Evolutionary conservation across 78 protist species (phyloP), one percentile per base, ranked within the genome.

Genomic region (Dictyostelium brefeldianum): DNA sequence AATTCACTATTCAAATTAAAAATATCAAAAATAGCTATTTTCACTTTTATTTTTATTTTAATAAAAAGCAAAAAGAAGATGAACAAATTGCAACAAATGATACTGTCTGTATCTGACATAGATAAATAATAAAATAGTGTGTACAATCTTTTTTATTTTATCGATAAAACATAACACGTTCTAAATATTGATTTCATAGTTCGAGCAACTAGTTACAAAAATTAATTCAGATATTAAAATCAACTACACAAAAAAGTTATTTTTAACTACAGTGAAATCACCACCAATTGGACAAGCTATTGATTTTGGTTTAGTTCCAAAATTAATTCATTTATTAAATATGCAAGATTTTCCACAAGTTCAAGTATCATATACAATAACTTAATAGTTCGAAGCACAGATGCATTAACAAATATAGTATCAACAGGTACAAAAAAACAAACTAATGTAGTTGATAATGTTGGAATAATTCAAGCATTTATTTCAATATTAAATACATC

Each of bases 351-450:
- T 56, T 57, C 98, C 97, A 4, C 64, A 70, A 62, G 81, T 97
- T 25, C 98, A 98, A 78, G 83, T 36, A 78, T 54, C 12, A 8
- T 41, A 48, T 10, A 48, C 12, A 48, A 17, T 91, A 12, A 65
- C 53, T 14, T 43, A 41, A 3, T 75, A 78, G 96, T 90, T 95
- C 70, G 99, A 99, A 91, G 97, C 99, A 3, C 98, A 4, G 98
- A 99, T 99, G 98, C 99, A 18, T 96, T 99, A 59, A 98, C 99
- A 27, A 99, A 99, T 96, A 97, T 99, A 53, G 91, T n/a, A n/a
- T n/a, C 96, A 78, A 78, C 93, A 17, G 96, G 96, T 47, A 65
- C 97, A n/a, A 70, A 99, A 17, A 97, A 96, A 65, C 98, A 98
- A 69, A 98, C 99, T 5, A 73, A 43, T 18, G 83, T 91, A 9